Base-by-base conservation (phyloP, 2,329 filamentous ascomycete species). In the Biscogniauxia mediterranea region DNA sequence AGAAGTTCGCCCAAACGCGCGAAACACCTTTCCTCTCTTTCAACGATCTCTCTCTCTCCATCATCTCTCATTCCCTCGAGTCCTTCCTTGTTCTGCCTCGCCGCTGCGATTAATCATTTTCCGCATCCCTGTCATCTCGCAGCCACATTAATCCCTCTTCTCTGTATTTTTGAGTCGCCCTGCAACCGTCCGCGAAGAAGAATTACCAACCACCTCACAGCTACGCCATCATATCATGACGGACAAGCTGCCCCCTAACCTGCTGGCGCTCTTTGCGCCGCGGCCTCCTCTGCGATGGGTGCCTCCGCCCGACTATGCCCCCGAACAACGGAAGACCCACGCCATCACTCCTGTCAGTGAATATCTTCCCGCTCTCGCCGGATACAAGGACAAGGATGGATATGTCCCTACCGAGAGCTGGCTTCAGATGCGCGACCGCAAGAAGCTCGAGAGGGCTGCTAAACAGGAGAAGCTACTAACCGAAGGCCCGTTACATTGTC, bases 241-340 rank as follows among this genome's bases (percentile, higher is more conserved):
- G 56, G 94, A 97, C 83, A 95, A 96, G 79, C 89, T 99, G 20
- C 94, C 95, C 61, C 92, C 91, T 59, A 94, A 96, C 75, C 85
- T 98, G 62, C 85, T 98, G 71, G 91, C 91, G 78, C 91, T 98
- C 69, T 99, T 99, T 81, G 91, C 94, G 79, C 92, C 95, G 74
- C 91, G 95, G 62, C 95, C 95, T 70, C 90, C 94, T 62, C 81
- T 98, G 74, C 90, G 93, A 77, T 98, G 92, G 84, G 87, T 97
- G 63, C 89, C 90, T 63, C 91, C 93, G 6, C 83, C 85, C 69
- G 94, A 98, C 78, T 83, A 91, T 75, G 86, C 93, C 64, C 90
- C 93, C 11, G 92, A 95, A 77, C 86, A 93, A 68, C 89, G 92
- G 70, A 88, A 84, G 74, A 96, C 92, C 19, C 85, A 88, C 63